phyloP scores from a whole-genome alignment of 106 monocot genomes.

The Apostasia ramifera region DNA sequence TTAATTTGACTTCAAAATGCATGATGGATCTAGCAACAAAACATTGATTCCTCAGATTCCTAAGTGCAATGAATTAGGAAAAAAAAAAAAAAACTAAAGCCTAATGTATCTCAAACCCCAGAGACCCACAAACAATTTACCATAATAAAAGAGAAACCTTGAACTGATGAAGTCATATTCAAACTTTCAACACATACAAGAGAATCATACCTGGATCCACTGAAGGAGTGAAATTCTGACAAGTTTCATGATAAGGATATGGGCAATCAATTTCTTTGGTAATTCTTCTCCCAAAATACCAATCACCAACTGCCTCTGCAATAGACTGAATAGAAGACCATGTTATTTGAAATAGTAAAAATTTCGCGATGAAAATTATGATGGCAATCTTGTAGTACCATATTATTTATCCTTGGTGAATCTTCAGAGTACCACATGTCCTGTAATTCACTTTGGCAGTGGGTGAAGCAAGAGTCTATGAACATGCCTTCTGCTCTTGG shows the following conservation, averaged over 20 bases:
- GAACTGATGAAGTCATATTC: no score
- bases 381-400: conserved; percentile 20
- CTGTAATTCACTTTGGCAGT: conserved; percentile 90
- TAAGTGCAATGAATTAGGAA: no score
- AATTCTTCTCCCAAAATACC: conserved; percentile 16
- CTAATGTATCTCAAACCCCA: no score
- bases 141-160: no score
- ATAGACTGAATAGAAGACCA: conserved; percentile 1
- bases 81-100: no score
- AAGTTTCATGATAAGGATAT: conserved; percentile 12
- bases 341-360: not conserved
- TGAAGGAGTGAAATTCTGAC: conserved; percentile 12
- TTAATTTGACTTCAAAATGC: no score
- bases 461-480: conserved; percentile 85
- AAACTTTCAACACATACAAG: no score
- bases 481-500: conserved; percentile 45
- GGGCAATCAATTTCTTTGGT: conserved; percentile 13
- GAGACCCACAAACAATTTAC: no score
- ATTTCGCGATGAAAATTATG: no score
- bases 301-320: conserved; percentile 13
- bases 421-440: conserved; percentile 59
- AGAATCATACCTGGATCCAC: no score
- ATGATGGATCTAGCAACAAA: no score
- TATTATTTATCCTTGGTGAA: conserved; percentile 59
- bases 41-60: no score